Evolutionary conservation across 169 alveolate species (phyloP).

Genomic region (Theileria sp.): DNA sequence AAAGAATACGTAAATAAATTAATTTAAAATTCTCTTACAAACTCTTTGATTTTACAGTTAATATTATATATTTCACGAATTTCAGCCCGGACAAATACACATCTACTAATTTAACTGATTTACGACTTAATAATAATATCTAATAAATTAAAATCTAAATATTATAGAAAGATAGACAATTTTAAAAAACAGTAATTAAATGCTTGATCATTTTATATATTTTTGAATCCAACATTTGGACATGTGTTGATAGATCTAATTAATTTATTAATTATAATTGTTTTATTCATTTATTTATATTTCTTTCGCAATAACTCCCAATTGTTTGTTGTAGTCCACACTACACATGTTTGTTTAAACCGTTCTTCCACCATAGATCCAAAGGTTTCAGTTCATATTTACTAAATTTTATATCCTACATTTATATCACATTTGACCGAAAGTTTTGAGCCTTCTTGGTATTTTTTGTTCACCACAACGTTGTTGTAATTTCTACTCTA

Average conservation of each 20-base stretch:
- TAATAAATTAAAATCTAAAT: neutral
- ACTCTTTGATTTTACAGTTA: neutral
- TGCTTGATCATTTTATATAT: neutral
- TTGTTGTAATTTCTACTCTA: neutral
- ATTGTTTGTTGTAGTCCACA: neutral
- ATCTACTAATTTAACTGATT: neutral
- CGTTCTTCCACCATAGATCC: neutral
- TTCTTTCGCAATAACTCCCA: neutral
- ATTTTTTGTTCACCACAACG: neutral
- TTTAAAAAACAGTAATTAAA: no score
- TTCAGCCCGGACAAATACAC: neutral
- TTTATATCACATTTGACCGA: neutral
- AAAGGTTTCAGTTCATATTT: neutral
- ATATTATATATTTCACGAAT: neutral
- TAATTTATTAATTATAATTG: no score
- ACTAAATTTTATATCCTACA: neutral
- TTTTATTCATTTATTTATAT: no score
- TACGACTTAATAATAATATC: neutral
- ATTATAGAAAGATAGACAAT: neutral
- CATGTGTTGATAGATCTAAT: neutral
- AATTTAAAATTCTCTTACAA: neutral
- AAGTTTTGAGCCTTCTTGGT: neutral
- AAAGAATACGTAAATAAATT: neutral
- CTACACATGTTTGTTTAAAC: neutral
- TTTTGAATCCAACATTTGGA: neutral